Conservation (phyloP, 2,329 filamentous ascomycete genomes). For the Xylariomycetidae sp. region DNA sequence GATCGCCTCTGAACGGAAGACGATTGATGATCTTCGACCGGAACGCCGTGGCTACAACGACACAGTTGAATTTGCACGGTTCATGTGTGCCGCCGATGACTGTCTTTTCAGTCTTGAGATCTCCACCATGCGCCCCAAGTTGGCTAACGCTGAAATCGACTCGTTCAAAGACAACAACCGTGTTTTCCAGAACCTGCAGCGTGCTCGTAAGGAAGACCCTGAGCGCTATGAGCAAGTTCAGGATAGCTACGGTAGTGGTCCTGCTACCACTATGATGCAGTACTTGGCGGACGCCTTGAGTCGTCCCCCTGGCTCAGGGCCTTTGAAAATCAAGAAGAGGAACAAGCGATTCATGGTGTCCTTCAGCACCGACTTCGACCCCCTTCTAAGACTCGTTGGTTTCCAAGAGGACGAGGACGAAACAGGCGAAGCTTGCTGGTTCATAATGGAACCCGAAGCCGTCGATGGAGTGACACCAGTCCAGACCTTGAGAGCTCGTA, state of each 20-base stretch:
- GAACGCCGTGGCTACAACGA: slow-evolving; percentile 9
- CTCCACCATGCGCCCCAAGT: slow-evolving; percentile 36
- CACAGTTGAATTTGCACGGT: slow-evolving; percentile 12
- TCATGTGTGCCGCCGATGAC: slow-evolving; percentile 18
- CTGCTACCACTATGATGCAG: slow-evolving; percentile 40
- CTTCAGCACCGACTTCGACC: slow-evolving; percentile 44
- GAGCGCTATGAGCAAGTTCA: slow-evolving; percentile 39
- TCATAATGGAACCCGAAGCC: slow-evolving; percentile 27
- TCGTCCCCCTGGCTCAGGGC: slow-evolving; percentile 24
- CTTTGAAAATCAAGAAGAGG: slow-evolving; percentile 44
- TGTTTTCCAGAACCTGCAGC: slow-evolving; percentile 33
- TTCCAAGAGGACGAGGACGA: slow-evolving; percentile 37
- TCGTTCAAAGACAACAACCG: slow-evolving; percentile 40
- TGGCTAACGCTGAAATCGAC: slow-evolving; percentile 35
- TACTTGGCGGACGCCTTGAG: slow-evolving; percentile 47
- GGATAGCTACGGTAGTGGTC: slow-evolving; percentile 33
- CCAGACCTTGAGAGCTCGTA: slow-evolving; percentile 26
- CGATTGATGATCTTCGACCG: slow-evolving; percentile 4
- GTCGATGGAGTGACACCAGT: slow-evolving; percentile 30
- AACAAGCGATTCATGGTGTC: slow-evolving; percentile 52
- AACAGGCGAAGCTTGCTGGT: slow-evolving; percentile 33
- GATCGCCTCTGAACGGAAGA: slow-evolving; percentile 11
- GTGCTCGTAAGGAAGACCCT: slow-evolving; percentile 39
- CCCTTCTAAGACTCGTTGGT: slow-evolving; percentile 43
- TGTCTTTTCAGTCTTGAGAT: slow-evolving; percentile 41